phyloP scores from a whole-genome alignment of 106 monocot genomes.

The Dendrobium catenatum region DNA sequence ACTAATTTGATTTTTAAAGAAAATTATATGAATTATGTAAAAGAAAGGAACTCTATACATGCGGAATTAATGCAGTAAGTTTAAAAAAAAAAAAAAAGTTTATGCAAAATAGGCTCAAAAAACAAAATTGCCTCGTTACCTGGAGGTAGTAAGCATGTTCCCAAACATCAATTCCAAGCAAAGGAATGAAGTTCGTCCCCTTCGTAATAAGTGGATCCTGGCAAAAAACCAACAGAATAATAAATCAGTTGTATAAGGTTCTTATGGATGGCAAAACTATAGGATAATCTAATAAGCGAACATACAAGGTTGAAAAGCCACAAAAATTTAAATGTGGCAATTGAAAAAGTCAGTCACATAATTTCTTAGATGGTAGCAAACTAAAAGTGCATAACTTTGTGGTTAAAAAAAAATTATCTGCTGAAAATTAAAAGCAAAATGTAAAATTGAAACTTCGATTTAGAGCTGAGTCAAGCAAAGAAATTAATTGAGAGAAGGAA shows the following conservation, averaged over 20 bases:
- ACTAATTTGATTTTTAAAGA: too few relatives aligned
- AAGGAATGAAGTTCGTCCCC: constrained; percentile 53
- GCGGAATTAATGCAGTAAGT: background rate
- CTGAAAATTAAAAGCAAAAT: background rate
- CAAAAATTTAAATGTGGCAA: background rate
- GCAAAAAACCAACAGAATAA: background rate
- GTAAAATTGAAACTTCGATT: background rate
- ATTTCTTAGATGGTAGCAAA: background rate
- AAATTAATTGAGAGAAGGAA: background rate
- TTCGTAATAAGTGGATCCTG: constrained; percentile 92
- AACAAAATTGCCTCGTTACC: constrained; percentile 18
- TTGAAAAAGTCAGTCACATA: background rate
- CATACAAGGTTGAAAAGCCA: background rate
- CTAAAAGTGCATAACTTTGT: background rate
- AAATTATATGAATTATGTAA: too few relatives aligned
- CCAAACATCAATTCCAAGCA: constrained; percentile 84
- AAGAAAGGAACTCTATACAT: too few relatives aligned
- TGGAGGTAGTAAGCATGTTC: constrained; percentile 88
- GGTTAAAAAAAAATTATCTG: background rate
- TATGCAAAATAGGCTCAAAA: too few relatives aligned
- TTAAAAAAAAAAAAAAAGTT: too few relatives aligned
- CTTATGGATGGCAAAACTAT: background rate
- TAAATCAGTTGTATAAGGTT: background rate
- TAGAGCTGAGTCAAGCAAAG: background rate
- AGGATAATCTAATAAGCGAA: constrained; percentile 1